These are phyloP conservation scores for Hippophae tibetana DNA, from an alignment of 306 rosid species.

Conservation along the genomic window DNA sequence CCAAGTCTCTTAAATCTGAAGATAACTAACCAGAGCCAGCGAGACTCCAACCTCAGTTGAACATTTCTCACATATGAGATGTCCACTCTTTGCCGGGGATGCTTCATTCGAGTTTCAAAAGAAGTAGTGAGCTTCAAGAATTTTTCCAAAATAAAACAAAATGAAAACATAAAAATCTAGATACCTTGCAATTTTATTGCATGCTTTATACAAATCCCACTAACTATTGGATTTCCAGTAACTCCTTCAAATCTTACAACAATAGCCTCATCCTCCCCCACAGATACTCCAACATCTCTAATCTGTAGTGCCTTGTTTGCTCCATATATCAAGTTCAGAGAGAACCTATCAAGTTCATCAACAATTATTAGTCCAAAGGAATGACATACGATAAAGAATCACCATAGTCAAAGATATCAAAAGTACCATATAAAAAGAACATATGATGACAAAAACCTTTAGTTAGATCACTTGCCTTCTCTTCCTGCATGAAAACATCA, in stretches of 20 bases:
- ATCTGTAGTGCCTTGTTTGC: constrained; percentile 17
- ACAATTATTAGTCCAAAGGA: neutral
- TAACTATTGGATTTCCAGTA: constrained; percentile 22
- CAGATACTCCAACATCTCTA: constrained; percentile 14
- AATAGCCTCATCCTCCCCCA: constrained; percentile 16
- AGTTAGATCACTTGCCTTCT: constrained; percentile 19
- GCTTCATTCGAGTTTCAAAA: constrained; percentile 10
- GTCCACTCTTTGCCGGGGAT: constrained; percentile 5
- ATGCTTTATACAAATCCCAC: constrained; percentile 18
- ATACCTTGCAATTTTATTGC: constrained; percentile 11
- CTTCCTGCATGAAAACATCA: constrained; percentile 20
- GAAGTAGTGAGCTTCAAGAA: constrained; percentile 10
- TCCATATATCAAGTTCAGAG: constrained; percentile 21
- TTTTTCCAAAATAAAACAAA: constrained; percentile 2
- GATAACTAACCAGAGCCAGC: constrained; percentile 18
- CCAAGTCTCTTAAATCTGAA: neutral
- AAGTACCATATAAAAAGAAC: neutral
- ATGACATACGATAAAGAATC: neutral
- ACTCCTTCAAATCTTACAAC: constrained; percentile 16
- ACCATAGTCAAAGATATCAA: neutral
- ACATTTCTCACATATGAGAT: constrained; percentile 16
- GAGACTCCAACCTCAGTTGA: constrained; percentile 14
- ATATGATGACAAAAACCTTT: neutral
- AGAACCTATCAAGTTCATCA: constrained; percentile 9
- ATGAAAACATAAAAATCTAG: neutral